phyloP scores from a whole-genome alignment of 2,329 filamentous ascomycete genomes.

The Colletotrichum tofieldiae region DNA sequence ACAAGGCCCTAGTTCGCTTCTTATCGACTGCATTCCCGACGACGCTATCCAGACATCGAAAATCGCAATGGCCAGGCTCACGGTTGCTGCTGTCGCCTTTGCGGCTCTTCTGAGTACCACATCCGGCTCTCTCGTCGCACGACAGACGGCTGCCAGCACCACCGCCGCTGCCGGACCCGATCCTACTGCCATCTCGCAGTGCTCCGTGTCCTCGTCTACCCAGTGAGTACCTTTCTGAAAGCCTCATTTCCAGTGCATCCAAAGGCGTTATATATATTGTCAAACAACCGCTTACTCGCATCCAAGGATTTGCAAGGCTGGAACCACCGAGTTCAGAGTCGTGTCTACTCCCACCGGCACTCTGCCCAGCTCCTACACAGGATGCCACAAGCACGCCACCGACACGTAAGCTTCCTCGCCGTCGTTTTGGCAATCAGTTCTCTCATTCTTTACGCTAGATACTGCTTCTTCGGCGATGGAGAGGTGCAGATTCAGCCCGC shows the following conservation, averaged over 20 bases:
- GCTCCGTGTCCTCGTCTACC: constrained; percentile 41
- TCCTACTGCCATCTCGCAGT: constrained; percentile 39
- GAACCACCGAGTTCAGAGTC: constrained; percentile 40
- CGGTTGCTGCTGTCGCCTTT: constrained; percentile 25
- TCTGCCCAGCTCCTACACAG: constrained; percentile 54
- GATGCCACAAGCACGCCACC: constrained; percentile 66
- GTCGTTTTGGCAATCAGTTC: neutral
- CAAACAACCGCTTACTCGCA: neutral
- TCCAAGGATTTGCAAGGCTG: constrained; percentile 38
- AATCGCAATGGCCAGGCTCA: constrained; percentile 29
- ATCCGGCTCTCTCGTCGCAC: constrained; percentile 44
- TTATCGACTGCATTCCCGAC: neutral
- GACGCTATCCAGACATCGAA: neutral
- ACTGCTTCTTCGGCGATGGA: constrained; percentile 60
- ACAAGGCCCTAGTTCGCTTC: constrained; percentile 3
- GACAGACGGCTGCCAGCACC: constrained; percentile 52
- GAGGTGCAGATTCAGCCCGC: constrained; percentile 57
- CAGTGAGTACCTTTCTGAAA: constrained; percentile 29
- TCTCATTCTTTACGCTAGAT: constrained; percentile 50
- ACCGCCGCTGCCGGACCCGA: constrained; percentile 41
- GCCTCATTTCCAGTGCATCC: neutral
- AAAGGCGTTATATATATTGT: neutral
- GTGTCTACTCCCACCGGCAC: constrained; percentile 39
- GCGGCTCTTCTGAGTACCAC: constrained; percentile 37
- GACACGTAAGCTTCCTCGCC: constrained; percentile 59